A percentile compares a stretch with the other conserved stretches of the same genome.
Conservation (phyloP, 495 filamentous ascomycete genomes). For the Tuber aestivum region DNA sequence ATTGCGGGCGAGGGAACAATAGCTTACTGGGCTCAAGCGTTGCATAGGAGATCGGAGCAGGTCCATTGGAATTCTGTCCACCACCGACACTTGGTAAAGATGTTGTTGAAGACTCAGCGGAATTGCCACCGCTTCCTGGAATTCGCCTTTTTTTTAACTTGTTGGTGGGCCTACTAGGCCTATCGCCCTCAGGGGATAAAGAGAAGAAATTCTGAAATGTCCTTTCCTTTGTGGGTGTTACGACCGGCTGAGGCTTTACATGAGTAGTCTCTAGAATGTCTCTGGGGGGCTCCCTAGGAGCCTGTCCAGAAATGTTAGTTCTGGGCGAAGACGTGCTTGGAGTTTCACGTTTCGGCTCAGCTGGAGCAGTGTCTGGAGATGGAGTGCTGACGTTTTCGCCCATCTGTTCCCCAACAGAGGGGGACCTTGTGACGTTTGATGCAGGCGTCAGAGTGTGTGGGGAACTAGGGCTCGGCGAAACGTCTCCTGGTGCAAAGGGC, state of each 20-base stretch:
- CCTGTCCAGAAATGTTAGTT: constrained; percentile 11
- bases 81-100: constrained; percentile 54
- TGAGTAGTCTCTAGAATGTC: constrained; percentile 13
- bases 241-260: constrained; percentile 46
- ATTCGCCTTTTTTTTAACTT: constrained; percentile 79
- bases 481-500: constrained; percentile 48
- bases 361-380: constrained; percentile 18
- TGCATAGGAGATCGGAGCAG: constrained; percentile 24
- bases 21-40: constrained; percentile 44
- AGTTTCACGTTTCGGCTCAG: constrained; percentile 12
- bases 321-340: constrained; percentile 18
- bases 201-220: constrained; percentile 63
- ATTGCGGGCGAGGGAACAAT: constrained; percentile 16
- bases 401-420: constrained; percentile 25
- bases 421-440: constrained; percentile 27
- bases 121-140: constrained; percentile 65
- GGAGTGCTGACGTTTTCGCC: constrained; percentile 36
- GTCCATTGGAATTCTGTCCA: constrained; percentile 24
- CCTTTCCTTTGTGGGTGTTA: constrained; percentile 64
- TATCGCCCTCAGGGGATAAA: constrained; percentile 57
- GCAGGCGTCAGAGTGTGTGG: constrained; percentile 24
- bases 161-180: constrained; percentile 65
- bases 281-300: neutral
- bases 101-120: constrained; percentile 76
- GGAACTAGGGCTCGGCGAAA: constrained; percentile 42